Conservation (phyloP, 2,329 filamentous ascomycete genomes). For the Trichoderma sp. region DNA sequence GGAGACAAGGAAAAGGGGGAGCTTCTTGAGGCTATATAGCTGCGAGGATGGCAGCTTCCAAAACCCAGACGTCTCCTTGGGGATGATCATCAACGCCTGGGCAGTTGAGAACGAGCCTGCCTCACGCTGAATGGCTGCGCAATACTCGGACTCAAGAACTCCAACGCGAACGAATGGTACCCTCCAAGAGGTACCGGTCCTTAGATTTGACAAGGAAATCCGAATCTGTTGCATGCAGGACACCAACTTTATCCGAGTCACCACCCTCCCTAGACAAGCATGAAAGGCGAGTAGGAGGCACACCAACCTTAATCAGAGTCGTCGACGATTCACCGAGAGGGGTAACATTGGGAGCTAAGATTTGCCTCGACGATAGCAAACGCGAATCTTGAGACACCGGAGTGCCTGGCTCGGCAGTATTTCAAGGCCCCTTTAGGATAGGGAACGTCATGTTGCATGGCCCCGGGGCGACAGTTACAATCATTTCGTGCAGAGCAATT, state of each 20-base stretch:
- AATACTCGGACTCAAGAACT: slow-evolving; percentile 21
- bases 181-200: slow-evolving; percentile 16
- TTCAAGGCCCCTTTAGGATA: neutral
- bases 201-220: slow-evolving; percentile 5
- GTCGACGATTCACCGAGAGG: slow-evolving; percentile 17
- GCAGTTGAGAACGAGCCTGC: slow-evolving; percentile 2
- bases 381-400: slow-evolving; percentile 14
- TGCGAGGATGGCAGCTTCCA: slow-evolving; percentile 14
- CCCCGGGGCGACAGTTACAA: neutral
- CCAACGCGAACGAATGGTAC: slow-evolving; percentile 22
- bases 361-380: slow-evolving; percentile 15
- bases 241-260: slow-evolving; percentile 22
- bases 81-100: slow-evolving; percentile 7
- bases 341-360: slow-evolving; percentile 24
- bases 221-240: slow-evolving; percentile 24
- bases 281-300: slow-evolving; percentile 16
- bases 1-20: neutral
- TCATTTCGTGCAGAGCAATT: slow-evolving; percentile 2
- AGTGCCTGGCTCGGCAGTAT: slow-evolving; percentile 17
- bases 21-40: slow-evolving; percentile 22
- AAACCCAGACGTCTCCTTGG: slow-evolving; percentile 12
- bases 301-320: slow-evolving; percentile 19
- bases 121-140: slow-evolving; percentile 12
- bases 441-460: slow-evolving; percentile 14
- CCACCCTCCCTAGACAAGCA: slow-evolving; percentile 2